A percentile compares a stretch with the other conserved stretches of the same genome.
phyloP scores from a whole-genome alignment of 768 basidiomycete genomes.

The Artomyces pyxidatus region DNA sequence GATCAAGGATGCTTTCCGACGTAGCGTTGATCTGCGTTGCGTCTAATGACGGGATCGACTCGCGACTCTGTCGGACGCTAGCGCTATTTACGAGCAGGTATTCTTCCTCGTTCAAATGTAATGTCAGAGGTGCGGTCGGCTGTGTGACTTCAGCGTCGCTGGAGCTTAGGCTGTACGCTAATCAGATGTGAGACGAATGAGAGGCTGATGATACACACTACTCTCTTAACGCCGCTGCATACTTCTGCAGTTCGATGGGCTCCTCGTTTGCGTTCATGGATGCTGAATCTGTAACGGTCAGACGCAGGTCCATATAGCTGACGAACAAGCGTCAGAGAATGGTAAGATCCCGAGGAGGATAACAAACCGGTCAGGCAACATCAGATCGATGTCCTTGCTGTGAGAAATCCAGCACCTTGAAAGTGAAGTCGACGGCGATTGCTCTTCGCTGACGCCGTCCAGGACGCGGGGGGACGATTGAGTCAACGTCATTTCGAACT shows the following conservation, averaged over 20 bases:
- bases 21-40: conserved; percentile 17
- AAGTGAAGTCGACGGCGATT: no score
- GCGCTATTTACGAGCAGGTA: conserved; percentile 42
- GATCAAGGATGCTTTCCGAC: conserved; percentile 44
- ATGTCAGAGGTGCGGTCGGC: conserved; percentile 39
- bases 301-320: conserved; percentile 40
- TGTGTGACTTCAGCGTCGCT: conserved; percentile 23
- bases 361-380: conserved; percentile 14
- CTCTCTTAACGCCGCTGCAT: conserved; percentile 29
- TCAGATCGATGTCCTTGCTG: conserved; percentile 5
- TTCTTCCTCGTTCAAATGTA: conserved; percentile 27
- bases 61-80: conserved; percentile 39
- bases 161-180: conserved; percentile 27
- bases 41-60: conserved; percentile 16
- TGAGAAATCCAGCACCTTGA: background rate
- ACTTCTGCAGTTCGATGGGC: conserved; percentile 35
- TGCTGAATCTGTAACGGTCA: conserved; percentile 33
- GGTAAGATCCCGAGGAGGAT: background rate
- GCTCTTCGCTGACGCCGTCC: no score
- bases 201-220: conserved; percentile 32
- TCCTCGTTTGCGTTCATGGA: conserved; percentile 23
- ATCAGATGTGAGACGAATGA: conserved; percentile 1
- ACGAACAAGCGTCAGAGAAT: background rate
- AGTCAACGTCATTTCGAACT: conserved; percentile 8
- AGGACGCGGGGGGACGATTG: no score